These are phyloP conservation scores for Tricholoma furcatifolium DNA, from an alignment of 768 basidiomycete genomes.

Conservation along the genomic window DNA sequence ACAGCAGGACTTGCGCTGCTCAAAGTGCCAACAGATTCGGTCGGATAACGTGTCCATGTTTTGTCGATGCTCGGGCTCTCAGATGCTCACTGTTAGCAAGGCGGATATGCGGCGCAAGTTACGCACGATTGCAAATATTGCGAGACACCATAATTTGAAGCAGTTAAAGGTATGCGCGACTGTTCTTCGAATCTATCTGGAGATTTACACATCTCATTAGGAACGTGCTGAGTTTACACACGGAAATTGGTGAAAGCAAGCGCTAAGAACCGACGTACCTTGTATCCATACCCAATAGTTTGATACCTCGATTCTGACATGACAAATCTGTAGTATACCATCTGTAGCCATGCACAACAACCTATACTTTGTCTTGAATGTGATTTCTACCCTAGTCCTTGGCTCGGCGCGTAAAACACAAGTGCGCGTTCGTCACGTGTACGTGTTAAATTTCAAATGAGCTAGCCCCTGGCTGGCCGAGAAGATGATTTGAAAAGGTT, in stretches of 20 bases:
- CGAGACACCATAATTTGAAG: constrained; percentile 66
- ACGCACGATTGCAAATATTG: constrained; percentile 81
- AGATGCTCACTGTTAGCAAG: constrained; percentile 69
- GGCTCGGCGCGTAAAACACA: too few relatives aligned
- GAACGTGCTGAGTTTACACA: constrained; percentile 47
- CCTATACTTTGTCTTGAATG: neutral
- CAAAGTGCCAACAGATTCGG: constrained; percentile 88
- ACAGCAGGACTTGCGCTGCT: constrained; percentile 88
- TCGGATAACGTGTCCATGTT: constrained; percentile 83
- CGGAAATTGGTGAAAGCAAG: constrained; percentile 33
- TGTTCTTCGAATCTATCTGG: neutral
- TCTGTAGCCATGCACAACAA: neutral
- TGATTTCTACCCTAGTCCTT: too few relatives aligned
- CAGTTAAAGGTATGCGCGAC: constrained; percentile 58
- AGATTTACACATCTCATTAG: constrained; percentile 23
- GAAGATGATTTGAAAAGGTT: too few relatives aligned
- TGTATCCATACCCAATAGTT: constrained; percentile 8
- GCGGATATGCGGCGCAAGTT: constrained; percentile 70
- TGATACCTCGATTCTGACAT: too few relatives aligned
- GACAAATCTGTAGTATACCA: neutral
- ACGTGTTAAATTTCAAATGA: too few relatives aligned
- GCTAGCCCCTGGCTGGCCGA: too few relatives aligned
- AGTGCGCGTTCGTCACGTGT: too few relatives aligned
- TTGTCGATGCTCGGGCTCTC: constrained; percentile 88
- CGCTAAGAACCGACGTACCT: neutral